These are phyloP conservation scores for Arthonia radiata DNA, from an alignment of 495 filamentous ascomycete genomes.

Conservation along the genomic window DNA sequence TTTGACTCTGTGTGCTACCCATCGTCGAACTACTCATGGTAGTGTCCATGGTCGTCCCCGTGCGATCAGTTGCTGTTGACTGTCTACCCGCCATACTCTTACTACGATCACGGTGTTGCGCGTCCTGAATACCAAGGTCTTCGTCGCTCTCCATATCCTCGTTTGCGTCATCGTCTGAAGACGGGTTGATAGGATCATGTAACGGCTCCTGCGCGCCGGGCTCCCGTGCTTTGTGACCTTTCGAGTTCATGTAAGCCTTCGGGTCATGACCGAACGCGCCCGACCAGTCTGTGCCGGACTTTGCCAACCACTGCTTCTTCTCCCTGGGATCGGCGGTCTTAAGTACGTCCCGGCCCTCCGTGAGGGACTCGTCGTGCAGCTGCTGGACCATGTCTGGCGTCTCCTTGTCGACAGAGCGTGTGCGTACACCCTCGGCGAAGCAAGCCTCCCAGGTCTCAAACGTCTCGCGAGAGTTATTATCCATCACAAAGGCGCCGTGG, in stretches of 20 bases:
- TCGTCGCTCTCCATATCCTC: conserved; percentile 12
- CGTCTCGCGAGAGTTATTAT: conserved; percentile 77
- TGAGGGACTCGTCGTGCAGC: conserved; percentile 57
- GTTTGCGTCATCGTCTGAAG: conserved; percentile 16
- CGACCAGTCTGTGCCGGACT: conserved; percentile 65
- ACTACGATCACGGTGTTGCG: conserved; percentile 8
- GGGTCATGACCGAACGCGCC: conserved; percentile 59
- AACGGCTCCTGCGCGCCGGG: conserved; percentile 29
- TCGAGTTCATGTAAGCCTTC: conserved; percentile 23
- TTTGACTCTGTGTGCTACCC: no score
- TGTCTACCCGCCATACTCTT: no score
- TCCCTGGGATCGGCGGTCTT: conserved; percentile 42
- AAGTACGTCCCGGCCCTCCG: conserved; percentile 54
- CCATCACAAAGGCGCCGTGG: conserved; percentile 58
- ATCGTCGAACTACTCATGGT: no score
- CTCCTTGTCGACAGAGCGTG: conserved; percentile 35
- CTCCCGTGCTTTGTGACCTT: conserved; percentile 26
- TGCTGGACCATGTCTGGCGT: conserved; percentile 38
- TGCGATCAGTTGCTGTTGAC: no score
- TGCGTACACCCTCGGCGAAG: conserved; percentile 56
- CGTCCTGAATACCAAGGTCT: conserved; percentile 23
- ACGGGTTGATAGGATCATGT: conserved; percentile 29
- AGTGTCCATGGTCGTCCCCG: no score
- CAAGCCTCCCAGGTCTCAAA: conserved; percentile 90
- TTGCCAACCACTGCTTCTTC: conserved; percentile 50